These are phyloP conservation scores for Aspergillus viridinutans DNA, from an alignment of 2,329 filamentous ascomycete species.

Conservation along the genomic window DNA sequence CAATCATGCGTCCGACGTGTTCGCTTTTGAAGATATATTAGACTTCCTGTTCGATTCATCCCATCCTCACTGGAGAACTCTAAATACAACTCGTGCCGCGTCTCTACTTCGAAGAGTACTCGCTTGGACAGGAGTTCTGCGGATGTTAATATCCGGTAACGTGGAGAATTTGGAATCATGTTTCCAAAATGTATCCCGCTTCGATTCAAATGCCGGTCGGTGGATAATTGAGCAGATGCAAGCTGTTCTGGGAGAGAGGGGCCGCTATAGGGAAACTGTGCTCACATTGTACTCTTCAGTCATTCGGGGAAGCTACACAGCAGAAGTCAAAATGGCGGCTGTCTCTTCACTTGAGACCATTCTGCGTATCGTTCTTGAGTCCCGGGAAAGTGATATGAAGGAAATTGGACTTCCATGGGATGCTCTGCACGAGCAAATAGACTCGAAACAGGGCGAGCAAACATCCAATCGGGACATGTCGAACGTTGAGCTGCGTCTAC, in stretches of 20 bases:
- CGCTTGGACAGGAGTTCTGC: conserved; percentile 28
- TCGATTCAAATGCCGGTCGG: conserved; percentile 31
- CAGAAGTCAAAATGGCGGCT: conserved; percentile 26
- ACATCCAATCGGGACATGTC: conserved; percentile 35
- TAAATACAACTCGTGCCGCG: conserved; percentile 27
- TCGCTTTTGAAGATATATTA: conserved; percentile 26
- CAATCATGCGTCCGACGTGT: conserved; percentile 18
- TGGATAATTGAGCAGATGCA: conserved; percentile 34
- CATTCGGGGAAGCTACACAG: conserved; percentile 22
- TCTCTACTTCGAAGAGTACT: conserved; percentile 35
- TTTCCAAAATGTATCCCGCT: conserved; percentile 21
- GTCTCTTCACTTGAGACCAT: conserved; percentile 32
- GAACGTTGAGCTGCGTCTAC: conserved; percentile 34
- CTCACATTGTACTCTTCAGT: conserved; percentile 28
- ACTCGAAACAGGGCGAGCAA: conserved; percentile 17
- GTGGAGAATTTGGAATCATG: conserved; percentile 18
- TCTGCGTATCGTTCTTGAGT: conserved; percentile 25
- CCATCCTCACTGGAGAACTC: conserved; percentile 21
- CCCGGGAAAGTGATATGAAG: conserved; percentile 10
- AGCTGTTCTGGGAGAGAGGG: conserved; percentile 17
- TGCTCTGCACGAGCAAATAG: conserved; percentile 22
- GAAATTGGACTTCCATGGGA: conserved; percentile 26
- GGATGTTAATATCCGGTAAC: conserved; percentile 16
- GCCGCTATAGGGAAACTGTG: conserved; percentile 20
- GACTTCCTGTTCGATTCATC: conserved; percentile 24